Percentiles rank a stretch among this genome's conserved stretches.
These are phyloP conservation scores for Aegle marmelos DNA, from an alignment of 345 rosid species.

Conservation along the genomic window DNA sequence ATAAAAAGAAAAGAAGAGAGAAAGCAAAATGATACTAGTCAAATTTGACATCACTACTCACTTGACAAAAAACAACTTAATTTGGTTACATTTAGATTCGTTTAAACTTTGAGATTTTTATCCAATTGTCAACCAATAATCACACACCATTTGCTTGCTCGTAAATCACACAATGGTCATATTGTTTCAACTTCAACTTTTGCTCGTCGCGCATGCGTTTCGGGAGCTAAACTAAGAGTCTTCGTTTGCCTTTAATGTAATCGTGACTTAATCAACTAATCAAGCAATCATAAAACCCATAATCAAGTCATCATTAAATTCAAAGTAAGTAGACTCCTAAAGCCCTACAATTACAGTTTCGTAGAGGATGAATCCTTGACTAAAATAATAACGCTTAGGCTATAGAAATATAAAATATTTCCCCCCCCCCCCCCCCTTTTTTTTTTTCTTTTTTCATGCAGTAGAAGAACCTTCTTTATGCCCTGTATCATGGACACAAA, in stretches of 20 bases:
- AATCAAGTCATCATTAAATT: conserved; percentile 6
- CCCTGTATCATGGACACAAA: conserved; percentile 13
- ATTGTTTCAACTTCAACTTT: background rate
- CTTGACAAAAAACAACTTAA: background rate
- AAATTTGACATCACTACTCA: background rate
- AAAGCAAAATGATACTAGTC: background rate
- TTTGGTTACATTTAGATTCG: background rate
- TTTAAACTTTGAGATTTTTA: background rate
- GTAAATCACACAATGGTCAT: background rate
- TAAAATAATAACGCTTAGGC: background rate
- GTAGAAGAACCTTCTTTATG: background rate
- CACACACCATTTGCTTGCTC: background rate
- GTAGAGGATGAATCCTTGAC: background rate
- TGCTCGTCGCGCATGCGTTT: background rate
- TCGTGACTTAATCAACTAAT: conserved; percentile 23
- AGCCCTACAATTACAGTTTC: background rate
- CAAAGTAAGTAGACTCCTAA: background rate
- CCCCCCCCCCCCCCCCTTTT: too few relatives aligned
- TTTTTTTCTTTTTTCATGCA: background rate
- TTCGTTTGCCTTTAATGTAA: conserved; percentile 5
- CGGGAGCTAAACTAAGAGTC: background rate
- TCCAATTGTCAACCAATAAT: background rate
- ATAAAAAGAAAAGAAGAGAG: too few relatives aligned
- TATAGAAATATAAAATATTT: background rate
- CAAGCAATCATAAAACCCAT: background rate